phyloP scores from a whole-genome alignment of 2,329 filamentous ascomycete species.

The Aureobasidium sp. region DNA sequence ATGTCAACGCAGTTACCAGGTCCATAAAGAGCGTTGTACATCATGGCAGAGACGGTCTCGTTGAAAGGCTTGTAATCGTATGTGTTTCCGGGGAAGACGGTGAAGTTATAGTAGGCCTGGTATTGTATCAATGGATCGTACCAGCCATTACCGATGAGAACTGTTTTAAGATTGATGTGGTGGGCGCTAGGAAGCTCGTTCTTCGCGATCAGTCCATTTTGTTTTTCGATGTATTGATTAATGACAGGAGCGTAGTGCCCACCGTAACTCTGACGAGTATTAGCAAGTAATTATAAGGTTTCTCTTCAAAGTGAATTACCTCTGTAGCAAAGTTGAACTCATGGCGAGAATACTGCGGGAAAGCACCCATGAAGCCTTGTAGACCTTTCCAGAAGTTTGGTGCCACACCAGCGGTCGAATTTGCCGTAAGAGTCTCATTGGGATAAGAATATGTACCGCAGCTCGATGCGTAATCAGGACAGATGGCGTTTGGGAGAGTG shows the following conservation, averaged over 20 bases:
- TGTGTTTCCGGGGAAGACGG: constrained; percentile 50
- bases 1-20: constrained; percentile 54
- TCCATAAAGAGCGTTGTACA: constrained; percentile 56
- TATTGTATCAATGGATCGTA: constrained; percentile 52
- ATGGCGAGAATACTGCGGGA: constrained; percentile 35
- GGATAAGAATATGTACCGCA: constrained; percentile 53
- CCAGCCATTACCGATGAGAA: constrained; percentile 50
- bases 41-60: constrained; percentile 40
- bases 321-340: constrained; percentile 29
- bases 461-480: constrained; percentile 43
- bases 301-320: not conserved
- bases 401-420: constrained; percentile 47
- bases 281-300: not conserved
- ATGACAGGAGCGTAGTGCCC: constrained; percentile 28
- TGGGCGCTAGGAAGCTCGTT: constrained; percentile 25
- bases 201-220: constrained; percentile 16
- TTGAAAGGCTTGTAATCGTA: constrained; percentile 51
- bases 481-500: constrained; percentile 39
- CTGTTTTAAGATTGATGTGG: constrained; percentile 27
- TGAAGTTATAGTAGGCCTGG: constrained; percentile 52
- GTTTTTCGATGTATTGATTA: constrained; percentile 21
- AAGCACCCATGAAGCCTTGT: constrained; percentile 57
- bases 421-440: constrained; percentile 45
- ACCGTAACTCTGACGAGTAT: constrained; percentile 20
- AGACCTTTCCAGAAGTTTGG: constrained; percentile 56